Percentiles rank a stretch among this genome's conserved stretches.
Conservation (phyloP, 2,329 filamentous ascomycete species). For the Zelopaecilomyces penicillatus region DNA sequence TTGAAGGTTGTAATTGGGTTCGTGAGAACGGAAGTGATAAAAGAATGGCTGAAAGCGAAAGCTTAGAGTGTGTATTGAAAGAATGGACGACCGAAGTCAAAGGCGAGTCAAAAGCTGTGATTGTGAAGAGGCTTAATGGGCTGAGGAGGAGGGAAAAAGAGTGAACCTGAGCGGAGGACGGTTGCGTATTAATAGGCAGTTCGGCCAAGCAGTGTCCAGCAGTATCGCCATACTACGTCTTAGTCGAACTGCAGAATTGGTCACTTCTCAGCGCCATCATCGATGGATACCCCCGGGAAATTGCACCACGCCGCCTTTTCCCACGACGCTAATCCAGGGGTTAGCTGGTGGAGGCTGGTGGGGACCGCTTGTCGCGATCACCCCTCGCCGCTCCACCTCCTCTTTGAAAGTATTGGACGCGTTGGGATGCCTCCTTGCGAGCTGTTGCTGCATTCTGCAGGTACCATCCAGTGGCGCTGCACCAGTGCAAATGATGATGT, state of each 20-base stretch:
- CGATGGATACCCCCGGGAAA: slow-evolving; percentile 13
- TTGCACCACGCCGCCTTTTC: slow-evolving; percentile 9
- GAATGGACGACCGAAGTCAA: slow-evolving; percentile 54
- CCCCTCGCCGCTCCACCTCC: too few species aligned
- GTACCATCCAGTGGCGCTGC: too few species aligned
- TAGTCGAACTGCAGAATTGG: too few species aligned
- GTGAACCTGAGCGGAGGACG: slow-evolving; percentile 22
- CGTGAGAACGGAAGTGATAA: slow-evolving; percentile 23
- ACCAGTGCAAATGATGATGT: too few species aligned
- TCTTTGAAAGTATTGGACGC: too few species aligned
- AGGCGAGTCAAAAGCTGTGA: slow-evolving; percentile 31
- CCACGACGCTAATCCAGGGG: slow-evolving; percentile 12
- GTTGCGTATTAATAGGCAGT: slow-evolving; percentile 38
- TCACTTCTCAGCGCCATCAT: neutral
- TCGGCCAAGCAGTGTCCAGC: neutral
- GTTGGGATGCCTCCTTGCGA: too few species aligned
- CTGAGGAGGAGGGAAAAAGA: slow-evolving; percentile 28
- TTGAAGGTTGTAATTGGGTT: slow-evolving; percentile 36
- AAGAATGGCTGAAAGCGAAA: slow-evolving; percentile 25
- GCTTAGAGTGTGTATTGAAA: slow-evolving; percentile 31
- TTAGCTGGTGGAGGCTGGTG: slow-evolving; percentile 11
- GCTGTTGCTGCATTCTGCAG: too few species aligned
- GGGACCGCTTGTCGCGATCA: neutral
- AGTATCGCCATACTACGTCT: too few species aligned
- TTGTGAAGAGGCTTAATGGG: slow-evolving; percentile 34